phyloP scores from a whole-genome alignment of 805 yeast genomes.

The Cyberlindnera maritima region DNA sequence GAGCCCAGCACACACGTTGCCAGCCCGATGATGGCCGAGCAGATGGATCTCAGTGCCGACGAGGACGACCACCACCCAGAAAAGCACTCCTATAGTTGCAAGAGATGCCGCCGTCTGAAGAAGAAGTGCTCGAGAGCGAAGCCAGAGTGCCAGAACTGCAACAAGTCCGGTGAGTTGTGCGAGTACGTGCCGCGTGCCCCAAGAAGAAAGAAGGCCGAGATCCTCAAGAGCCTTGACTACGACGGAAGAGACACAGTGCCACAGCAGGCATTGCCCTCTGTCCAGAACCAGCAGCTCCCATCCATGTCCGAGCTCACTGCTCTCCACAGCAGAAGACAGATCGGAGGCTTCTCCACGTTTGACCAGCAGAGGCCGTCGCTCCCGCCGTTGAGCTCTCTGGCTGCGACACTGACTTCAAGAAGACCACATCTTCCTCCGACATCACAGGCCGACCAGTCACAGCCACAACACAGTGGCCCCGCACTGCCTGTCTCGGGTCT shows the following conservation, averaged over 20 bases:
- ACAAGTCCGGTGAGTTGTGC: conserved; percentile 37
- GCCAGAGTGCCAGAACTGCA: conserved; percentile 45
- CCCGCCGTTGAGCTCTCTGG: conserved; percentile 13
- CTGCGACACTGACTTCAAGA: neutral
- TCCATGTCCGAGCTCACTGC: conserved; percentile 6
- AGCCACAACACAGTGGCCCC: neutral
- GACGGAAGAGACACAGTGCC: conserved; percentile 3
- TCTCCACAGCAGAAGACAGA: conserved; percentile 1
- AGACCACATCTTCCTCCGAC: conserved; percentile 2
- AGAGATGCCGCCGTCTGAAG: conserved; percentile 46
- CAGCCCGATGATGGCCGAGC: conserved; percentile 1
- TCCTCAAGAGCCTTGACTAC: conserved; percentile 26
- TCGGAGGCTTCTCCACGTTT: neutral
- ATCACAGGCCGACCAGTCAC: conserved; percentile 1
- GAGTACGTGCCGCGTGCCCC: conserved; percentile 43
- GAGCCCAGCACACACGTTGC: neutral
- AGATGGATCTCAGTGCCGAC: conserved; percentile 4
- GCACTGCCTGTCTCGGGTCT: conserved; percentile 3
- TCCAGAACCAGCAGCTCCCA: neutral
- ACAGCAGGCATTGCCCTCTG: neutral
- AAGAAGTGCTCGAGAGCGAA: conserved; percentile 45
- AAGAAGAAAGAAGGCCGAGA: conserved; percentile 35
- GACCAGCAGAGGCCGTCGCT: conserved; percentile 8
- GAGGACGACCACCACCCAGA: conserved; percentile 7
- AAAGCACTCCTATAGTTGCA: conserved; percentile 37